phyloP scores from a whole-genome alignment of 345 rosid species.

The Acer saccharum region DNA sequence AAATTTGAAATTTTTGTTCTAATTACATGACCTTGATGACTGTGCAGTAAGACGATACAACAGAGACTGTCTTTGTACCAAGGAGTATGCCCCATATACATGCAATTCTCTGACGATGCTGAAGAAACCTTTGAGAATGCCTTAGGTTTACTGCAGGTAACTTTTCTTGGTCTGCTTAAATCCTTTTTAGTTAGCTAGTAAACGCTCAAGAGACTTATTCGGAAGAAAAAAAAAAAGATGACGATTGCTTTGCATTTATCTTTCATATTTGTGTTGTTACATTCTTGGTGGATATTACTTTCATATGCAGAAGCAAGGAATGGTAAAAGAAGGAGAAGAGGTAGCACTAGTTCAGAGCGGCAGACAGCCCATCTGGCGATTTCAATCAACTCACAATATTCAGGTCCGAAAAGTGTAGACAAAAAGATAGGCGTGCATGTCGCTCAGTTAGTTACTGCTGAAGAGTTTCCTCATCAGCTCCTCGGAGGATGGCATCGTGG shows the following conservation, averaged over 20 bases:
- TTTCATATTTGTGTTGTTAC: neutral
- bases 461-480: neutral
- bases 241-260: too few relatives aligned
- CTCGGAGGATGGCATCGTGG: neutral
- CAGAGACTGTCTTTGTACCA: constrained; percentile 92
- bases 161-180: neutral
- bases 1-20: neutral
- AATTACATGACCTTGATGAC: constrained; percentile 20
- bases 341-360: constrained; percentile 94
- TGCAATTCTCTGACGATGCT: constrained; percentile 93
- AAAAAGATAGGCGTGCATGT: neutral
- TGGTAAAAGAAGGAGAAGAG: constrained; percentile 96
- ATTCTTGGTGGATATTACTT: neutral
- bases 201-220: neutral
- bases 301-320: constrained; percentile 75
- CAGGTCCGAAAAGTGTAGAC: constrained; percentile 86
- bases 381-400: constrained; percentile 92
- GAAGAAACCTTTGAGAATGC: constrained; percentile 86
- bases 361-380: constrained; percentile 92
- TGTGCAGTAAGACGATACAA: constrained; percentile 75
- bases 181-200: neutral
- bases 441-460: neutral
- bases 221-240: neutral
- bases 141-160: constrained; percentile 71
- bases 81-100: constrained; percentile 91